Percentiles rank a stretch among this genome's conserved stretches.
Conservation (phyloP, 2,329 filamentous ascomycete species). For the Talaromyces sp. region DNA sequence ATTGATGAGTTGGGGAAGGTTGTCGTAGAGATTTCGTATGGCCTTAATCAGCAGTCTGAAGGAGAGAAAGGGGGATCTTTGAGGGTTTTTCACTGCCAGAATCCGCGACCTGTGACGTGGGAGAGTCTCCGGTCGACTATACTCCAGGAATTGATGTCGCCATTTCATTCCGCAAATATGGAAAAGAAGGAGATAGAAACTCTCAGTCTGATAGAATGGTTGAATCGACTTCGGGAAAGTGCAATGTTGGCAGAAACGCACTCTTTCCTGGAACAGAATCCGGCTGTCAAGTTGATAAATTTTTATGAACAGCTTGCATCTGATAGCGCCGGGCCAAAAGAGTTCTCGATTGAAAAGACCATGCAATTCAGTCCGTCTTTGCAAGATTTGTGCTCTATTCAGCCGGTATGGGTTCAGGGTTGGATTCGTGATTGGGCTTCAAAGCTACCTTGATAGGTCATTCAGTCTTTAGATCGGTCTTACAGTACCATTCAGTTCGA, state of each 20-base stretch:
- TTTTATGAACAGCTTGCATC: conserved; percentile 1
- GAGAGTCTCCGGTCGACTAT: not conserved
- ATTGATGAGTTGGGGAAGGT: not conserved
- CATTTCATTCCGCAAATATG: not conserved
- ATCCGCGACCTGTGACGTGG: not conserved
- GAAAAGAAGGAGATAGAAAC: not conserved
- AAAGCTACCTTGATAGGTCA: not conserved
- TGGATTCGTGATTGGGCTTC: conserved; percentile 3
- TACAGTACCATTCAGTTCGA: too few relatives aligned
- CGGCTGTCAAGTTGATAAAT: not conserved
- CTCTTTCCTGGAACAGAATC: not conserved
- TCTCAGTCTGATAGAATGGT: not conserved
- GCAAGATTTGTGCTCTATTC: not conserved
- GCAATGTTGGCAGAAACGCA: not conserved
- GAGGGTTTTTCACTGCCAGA: not conserved
- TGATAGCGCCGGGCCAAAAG: not conserved
- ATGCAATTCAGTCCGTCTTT: not conserved
- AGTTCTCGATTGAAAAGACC: not conserved
- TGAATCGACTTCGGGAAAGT: not conserved
- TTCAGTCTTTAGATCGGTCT: too few relatives aligned
- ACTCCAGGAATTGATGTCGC: not conserved
- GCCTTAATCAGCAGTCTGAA: not conserved
- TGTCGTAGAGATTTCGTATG: not conserved
- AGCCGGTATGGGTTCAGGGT: not conserved
- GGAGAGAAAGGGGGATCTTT: not conserved